Conservation (phyloP, 2,329 filamentous ascomycete species). For the Phaeoacremonium minimum region DNA sequence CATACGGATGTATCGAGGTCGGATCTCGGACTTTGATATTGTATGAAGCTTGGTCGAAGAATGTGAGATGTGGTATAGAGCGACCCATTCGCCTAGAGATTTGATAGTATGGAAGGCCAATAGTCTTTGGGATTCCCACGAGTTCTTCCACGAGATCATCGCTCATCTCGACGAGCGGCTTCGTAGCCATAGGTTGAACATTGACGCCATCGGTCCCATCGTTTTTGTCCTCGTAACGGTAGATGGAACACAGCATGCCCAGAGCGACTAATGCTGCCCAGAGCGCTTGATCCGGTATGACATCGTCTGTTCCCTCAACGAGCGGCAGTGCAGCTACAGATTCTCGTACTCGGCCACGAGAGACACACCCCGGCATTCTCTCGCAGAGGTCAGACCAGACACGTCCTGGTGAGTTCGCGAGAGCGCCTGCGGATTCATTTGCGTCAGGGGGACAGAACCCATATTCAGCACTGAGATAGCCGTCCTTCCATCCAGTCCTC, state of each 20-base stretch:
- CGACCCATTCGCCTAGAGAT: conserved; percentile 46
- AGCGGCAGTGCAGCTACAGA: conserved; percentile 42
- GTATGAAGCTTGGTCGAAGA: conserved; percentile 49
- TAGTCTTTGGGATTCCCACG: conserved; percentile 40
- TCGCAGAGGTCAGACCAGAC: conserved; percentile 51
- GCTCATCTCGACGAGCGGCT: conserved; percentile 36
- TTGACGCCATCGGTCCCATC: conserved; percentile 45
- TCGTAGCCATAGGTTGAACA: too few relatives aligned
- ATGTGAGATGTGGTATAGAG: conserved; percentile 46
- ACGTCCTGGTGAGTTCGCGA: conserved; percentile 42
- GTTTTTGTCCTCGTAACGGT: conserved; percentile 46
- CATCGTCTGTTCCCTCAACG: conserved; percentile 41
- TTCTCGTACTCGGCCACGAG: conserved; percentile 44
- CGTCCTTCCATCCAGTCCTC: conserved; percentile 47
- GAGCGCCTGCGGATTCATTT: conserved; percentile 40
- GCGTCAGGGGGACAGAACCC: conserved; percentile 48
- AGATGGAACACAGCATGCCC: conserved; percentile 49
- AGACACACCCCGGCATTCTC: conserved; percentile 47
- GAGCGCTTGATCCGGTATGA: conserved; percentile 45
- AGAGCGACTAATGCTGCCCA: conserved; percentile 49
- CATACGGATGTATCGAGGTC: conserved; percentile 43
- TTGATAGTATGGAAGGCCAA: conserved; percentile 45
- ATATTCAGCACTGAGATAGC: conserved; percentile 45
- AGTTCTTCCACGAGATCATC: conserved; percentile 47
- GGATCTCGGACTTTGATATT: conserved; percentile 46